phyloP scores from a whole-genome alignment of 2,329 filamentous ascomycete genomes.

The Aspergillus unguis region DNA sequence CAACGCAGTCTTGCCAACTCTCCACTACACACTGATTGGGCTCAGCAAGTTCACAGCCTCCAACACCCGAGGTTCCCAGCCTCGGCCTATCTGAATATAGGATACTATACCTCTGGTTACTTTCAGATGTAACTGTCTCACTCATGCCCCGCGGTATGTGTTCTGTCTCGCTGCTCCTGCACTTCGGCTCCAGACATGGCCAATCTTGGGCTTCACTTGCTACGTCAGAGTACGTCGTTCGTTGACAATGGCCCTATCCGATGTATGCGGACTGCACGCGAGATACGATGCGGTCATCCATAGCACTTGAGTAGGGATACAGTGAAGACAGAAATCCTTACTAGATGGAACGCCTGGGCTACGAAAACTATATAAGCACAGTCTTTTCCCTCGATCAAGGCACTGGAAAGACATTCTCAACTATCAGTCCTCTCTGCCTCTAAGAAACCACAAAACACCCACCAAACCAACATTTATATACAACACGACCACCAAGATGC shows the following conservation, averaged over 20 bases:
- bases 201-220: neutral
- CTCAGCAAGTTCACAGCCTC: neutral
- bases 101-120: neutral
- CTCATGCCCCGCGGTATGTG: neutral
- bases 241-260: neutral
- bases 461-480: neutral
- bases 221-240: neutral
- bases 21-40: neutral
- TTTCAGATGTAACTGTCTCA: constrained; percentile 10
- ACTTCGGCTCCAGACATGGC: constrained; percentile 6
- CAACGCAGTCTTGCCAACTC: neutral
- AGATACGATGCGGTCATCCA: constrained; percentile 1
- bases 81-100: neutral
- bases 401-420: neutral
- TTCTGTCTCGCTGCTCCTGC: neutral
- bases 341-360: neutral
- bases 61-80: neutral
- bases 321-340: neutral
- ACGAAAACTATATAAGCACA: constrained; percentile 9
- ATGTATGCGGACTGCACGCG: neutral
- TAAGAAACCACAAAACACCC: neutral
- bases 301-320: neutral
- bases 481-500: constrained; percentile 26
- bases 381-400: neutral
- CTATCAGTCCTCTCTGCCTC: neutral